Evolutionary conservation across 106 monocot species (phyloP).

Genomic region (Dioscorea zingiberensis): DNA sequence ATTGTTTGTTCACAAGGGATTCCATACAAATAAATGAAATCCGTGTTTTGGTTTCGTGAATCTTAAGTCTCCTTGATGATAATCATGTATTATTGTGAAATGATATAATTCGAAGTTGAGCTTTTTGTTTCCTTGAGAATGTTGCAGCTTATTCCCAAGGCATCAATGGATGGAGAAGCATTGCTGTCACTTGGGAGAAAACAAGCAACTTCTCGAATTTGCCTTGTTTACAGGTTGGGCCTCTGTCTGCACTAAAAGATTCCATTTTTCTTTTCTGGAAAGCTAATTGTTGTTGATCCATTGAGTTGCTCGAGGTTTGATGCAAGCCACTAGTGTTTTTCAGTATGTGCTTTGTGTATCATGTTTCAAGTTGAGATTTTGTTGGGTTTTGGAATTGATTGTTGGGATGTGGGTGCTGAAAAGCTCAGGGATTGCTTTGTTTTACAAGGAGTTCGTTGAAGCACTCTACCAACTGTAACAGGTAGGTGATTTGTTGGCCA

Average conservation of each 20-base stretch:
- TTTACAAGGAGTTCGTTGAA: constrained; percentile 76
- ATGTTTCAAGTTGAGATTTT: background rate
- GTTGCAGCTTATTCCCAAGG: background rate
- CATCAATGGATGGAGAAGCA: background rate
- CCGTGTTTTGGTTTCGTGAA: too few relatives aligned
- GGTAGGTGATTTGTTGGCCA: constrained; percentile 28
- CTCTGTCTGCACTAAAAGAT: background rate
- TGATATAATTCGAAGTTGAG: too few relatives aligned
- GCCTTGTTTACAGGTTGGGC: constrained; percentile 31
- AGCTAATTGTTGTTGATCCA: constrained; percentile 30
- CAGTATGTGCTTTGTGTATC: too few relatives aligned
- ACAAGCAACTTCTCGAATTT: constrained; percentile 8
- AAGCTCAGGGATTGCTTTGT: constrained; percentile 58
- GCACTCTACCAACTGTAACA: constrained; percentile 58
- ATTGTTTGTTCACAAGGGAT: too few relatives aligned
- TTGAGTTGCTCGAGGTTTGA: constrained; percentile 47
- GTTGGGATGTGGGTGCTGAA: constrained; percentile 3
- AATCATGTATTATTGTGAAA: too few relatives aligned
- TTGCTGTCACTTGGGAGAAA: constrained; percentile 9
- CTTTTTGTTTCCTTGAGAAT: too few relatives aligned
- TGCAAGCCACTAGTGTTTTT: too few relatives aligned
- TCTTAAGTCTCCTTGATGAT: too few relatives aligned
- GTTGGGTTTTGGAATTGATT: background rate
- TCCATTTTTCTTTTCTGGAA: background rate
- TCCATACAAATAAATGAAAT: too few relatives aligned